Percentiles rank a stretch among this genome's conserved stretches.
These are phyloP conservation scores for Monosporascus sp. DNA, from an alignment of 2,329 filamentous ascomycete genomes.

Conservation along the genomic window DNA sequence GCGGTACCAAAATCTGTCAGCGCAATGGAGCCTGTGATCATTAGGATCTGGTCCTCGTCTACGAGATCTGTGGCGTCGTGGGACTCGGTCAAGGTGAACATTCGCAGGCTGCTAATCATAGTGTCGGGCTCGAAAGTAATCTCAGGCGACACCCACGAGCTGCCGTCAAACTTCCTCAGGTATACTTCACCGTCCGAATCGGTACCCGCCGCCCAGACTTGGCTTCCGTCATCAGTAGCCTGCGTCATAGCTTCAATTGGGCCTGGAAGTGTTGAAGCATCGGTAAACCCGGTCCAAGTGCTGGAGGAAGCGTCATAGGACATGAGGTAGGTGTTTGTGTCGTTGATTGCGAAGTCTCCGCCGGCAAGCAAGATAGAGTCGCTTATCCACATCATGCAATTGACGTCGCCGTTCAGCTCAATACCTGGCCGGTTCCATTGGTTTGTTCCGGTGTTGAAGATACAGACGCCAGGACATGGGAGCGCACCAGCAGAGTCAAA, in stretches of 20 bases:
- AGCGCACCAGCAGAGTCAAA: constrained; percentile 82
- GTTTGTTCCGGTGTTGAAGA: constrained; percentile 62
- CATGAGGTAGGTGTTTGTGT: constrained; percentile 61
- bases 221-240: constrained; percentile 63
- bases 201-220: constrained; percentile 79
- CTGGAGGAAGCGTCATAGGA: constrained; percentile 65
- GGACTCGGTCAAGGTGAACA: constrained; percentile 64
- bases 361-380: constrained; percentile 68
- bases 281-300: constrained; percentile 60
- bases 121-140: constrained; percentile 60
- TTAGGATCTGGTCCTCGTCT: constrained; percentile 61
- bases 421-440: constrained; percentile 80
- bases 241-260: constrained; percentile 71
- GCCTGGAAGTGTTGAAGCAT: constrained; percentile 65
- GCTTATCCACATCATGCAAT: constrained; percentile 70
- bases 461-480: constrained; percentile 75
- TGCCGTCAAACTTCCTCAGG: constrained; percentile 76
- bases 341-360: constrained; percentile 67
- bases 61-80: constrained; percentile 64
- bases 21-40: constrained; percentile 79
- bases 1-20: constrained; percentile 72
- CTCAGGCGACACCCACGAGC: constrained; percentile 61
- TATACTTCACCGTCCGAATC: constrained; percentile 59
- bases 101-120: constrained; percentile 71
- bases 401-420: constrained; percentile 64